These are phyloP conservation scores for Dillenia suffruticosa DNA, from an alignment of 164 flowering plant genomes.

Conservation along the genomic window DNA sequence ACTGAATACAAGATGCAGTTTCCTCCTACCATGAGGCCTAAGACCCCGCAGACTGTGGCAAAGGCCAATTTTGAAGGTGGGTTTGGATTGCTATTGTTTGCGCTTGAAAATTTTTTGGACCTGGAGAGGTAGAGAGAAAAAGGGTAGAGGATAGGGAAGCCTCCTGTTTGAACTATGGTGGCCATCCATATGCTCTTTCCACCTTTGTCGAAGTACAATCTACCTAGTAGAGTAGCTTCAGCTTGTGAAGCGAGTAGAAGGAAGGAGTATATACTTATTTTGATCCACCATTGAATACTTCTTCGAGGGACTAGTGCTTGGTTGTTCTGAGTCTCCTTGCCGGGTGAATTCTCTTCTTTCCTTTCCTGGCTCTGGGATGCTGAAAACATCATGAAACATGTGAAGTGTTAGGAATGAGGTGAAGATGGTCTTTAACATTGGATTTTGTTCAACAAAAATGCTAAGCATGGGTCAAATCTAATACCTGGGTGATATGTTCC, in stretches of 20 bases:
- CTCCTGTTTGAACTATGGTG: slow-evolving; percentile 19
- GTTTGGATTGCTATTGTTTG: not conserved
- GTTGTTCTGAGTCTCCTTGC: not conserved
- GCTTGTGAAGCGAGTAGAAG: slow-evolving; percentile 28
- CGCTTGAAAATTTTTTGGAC: not conserved
- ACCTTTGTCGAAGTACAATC: slow-evolving; percentile 39
- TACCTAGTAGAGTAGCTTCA: slow-evolving; percentile 27
- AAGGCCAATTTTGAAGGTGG: slow-evolving; percentile 6
- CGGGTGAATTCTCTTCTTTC: slow-evolving; percentile 2
- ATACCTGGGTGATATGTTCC: no score
- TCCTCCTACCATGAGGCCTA: slow-evolving; percentile 30
- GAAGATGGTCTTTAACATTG: no score
- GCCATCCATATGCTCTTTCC: slow-evolving; percentile 40
- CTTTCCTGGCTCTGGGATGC: not conserved
- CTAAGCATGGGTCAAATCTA: no score
- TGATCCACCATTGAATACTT: slow-evolving; percentile 20
- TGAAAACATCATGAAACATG: no score
- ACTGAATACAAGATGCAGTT: slow-evolving; percentile 18
- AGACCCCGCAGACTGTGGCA: slow-evolving; percentile 14
- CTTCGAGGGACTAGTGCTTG: not conserved
- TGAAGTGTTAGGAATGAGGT: no score
- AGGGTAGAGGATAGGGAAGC: slow-evolving; percentile 40
- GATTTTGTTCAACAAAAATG: no score
- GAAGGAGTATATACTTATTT: slow-evolving; percentile 19
- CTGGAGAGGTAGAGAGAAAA: slow-evolving; percentile 8